Evolutionary conservation across 2,329 filamentous ascomycete genomes (phyloP).

Genomic region (Chrysoporthe puriensis): DNA sequence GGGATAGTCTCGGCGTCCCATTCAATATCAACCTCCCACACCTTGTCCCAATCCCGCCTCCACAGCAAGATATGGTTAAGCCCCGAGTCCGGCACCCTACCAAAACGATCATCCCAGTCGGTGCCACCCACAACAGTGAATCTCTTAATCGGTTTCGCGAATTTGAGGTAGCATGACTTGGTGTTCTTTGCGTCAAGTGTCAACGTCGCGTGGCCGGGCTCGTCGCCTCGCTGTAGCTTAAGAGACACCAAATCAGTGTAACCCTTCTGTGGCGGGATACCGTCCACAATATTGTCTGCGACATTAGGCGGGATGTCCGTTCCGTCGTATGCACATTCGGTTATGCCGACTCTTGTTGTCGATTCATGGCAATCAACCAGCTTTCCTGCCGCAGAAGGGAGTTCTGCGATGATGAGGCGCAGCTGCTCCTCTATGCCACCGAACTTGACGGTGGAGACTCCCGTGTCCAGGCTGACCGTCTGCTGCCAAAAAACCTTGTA

Average conservation of each 20-base stretch:
- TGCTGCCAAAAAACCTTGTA: slow-evolving; percentile 91
- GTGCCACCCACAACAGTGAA: slow-evolving; percentile 67
- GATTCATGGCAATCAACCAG: slow-evolving; percentile 55
- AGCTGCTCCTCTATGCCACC: slow-evolving; percentile 71
- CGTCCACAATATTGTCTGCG: slow-evolving; percentile 48
- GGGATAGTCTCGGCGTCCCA: slow-evolving; percentile 52
- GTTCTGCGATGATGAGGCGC: slow-evolving; percentile 63
- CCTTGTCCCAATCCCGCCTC: slow-evolving; percentile 76
- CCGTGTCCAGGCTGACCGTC: slow-evolving; percentile 73
- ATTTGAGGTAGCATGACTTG: slow-evolving; percentile 74
- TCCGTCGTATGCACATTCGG: slow-evolving; percentile 73
- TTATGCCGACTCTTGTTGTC: slow-evolving; percentile 52
- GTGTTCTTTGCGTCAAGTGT: slow-evolving; percentile 74
- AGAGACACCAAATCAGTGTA: slow-evolving; percentile 67
- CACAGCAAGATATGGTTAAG: slow-evolving; percentile 75
- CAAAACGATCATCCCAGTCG: slow-evolving; percentile 66
- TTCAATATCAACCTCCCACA: slow-evolving; percentile 75
- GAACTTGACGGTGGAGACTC: slow-evolving; percentile 70
- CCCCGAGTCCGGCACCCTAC: slow-evolving; percentile 64
- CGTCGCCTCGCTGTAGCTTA: slow-evolving; percentile 53
- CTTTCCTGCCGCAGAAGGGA: slow-evolving; percentile 73
- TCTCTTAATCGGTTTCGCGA: slow-evolving; percentile 67
- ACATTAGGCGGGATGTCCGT: slow-evolving; percentile 64
- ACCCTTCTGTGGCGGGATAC: slow-evolving; percentile 45
- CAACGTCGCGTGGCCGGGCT: slow-evolving; percentile 57